phyloP scores from a whole-genome alignment of 108 stramenopile species.

The Seminavis robusta region DNA sequence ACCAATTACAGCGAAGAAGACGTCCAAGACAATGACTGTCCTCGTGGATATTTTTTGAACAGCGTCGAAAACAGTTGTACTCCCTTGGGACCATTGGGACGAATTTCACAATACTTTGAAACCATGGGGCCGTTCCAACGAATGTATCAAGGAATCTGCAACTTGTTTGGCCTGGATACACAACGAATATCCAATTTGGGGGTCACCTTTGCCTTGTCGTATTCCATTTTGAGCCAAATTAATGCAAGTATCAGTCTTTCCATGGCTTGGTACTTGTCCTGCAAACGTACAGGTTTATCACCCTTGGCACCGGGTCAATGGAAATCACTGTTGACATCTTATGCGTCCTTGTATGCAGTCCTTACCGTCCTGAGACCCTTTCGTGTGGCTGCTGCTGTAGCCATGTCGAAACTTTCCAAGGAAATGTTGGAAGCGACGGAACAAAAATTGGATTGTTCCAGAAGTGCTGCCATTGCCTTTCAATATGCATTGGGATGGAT shows the following conservation, averaged over 20 bases:
- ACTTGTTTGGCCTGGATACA: constrained; percentile 11
- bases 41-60: not conserved
- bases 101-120: constrained; percentile 1
- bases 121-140: too few relatives aligned
- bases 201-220: constrained; percentile 9
- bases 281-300: constrained; percentile 6
- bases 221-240: constrained; percentile 5
- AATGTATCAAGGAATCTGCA: constrained; percentile 1
- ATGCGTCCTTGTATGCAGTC: constrained; percentile 1
- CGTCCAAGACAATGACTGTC: constrained; percentile 2
- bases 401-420: constrained; percentile 11
- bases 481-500: too few relatives aligned
- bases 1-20: too few relatives aligned
- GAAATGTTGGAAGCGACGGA: constrained; percentile 8
- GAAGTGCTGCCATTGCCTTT: constrained; percentile 3
- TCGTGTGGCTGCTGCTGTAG: constrained; percentile 13
- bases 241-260: too few relatives aligned
- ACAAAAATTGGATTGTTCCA: constrained; percentile 2
- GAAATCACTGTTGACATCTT: constrained; percentile 11
- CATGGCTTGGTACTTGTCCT: not conserved
- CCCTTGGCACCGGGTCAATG: constrained; percentile 11
- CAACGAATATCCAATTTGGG: constrained; percentile 8
- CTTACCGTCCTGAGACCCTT: constrained; percentile 8
- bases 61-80: not conserved
- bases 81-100: not conserved